Base-by-base conservation (phyloP, 352 stramenopile species). In the Phytophthora megakarya region DNA sequence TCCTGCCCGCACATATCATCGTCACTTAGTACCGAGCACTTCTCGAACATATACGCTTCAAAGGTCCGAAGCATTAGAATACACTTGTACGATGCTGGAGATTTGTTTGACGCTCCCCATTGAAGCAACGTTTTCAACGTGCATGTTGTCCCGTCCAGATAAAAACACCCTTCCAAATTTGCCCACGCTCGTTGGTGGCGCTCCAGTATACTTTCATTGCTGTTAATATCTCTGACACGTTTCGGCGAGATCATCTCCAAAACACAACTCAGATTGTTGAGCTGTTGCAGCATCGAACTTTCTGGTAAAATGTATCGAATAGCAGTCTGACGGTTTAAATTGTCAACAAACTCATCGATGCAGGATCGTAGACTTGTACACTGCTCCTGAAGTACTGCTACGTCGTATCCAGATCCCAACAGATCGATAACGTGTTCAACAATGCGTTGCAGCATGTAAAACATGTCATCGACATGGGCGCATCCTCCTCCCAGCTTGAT, bases 381-480 rank as follows among this genome's bases (percentile, higher is more conserved):
- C 19, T 65, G 35, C 13, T 47, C 21, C 21, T 68, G 13, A 1
- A 72, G 9, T n/a, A 1, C 6, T 9, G 44, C 57, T 3, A 65
- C 58, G 9, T 75, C 35, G 30, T 72, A 75, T 12, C 59, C 64
- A 18, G n/a, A 38, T 10, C 65, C 56, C 13, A 68, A n/a, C 6
- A 72, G 39, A 3, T 62, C 50, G 26, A 72, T 38, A 13, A 40
- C 18, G 18, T 61, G 13, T 15, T 43, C 19, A 21, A 61, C 32
- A 21, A 75, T 32, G 16, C 46, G 28, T 60, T 71, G 50, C 13
- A 75, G 62, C 67, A 75, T 75, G 33, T 25, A 65, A n/a, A 75
- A 75, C 18, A 69, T 35, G 32, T 75, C 61, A 25, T 75, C 67
- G 43, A 69, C 40, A 3, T n/a, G 22, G 3, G 16, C 30, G 45